Base-by-base conservation (phyloP, 139 green algal species). In the Asterochloris erici region DNA sequence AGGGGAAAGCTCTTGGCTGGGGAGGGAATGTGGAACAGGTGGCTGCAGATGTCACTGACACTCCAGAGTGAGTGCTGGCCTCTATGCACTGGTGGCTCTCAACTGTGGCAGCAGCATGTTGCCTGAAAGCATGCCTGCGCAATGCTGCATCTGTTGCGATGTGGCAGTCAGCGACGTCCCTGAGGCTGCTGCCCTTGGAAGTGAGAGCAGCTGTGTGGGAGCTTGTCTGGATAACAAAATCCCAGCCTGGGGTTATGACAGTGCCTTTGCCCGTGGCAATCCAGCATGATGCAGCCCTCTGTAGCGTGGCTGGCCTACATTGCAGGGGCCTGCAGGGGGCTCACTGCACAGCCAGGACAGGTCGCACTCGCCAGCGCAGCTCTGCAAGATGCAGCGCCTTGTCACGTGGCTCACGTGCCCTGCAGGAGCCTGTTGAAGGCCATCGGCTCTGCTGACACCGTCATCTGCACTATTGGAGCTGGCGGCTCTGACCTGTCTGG, bases 401-500 rank as follows among this genome's bases (percentile, higher is more conserved):
- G 66, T 26, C 1, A 23, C 2, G 21, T 26, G 66, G 19, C 16
- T 79, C 27, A 27, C n/a, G 17, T 66, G 27, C 17, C 38, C 0
- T 66, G 54, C 86, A 93, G 87, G 27, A 24, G 29, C 26, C 79
- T 93, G 13, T 77, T 74, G 12, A 63, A 66, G 0, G 91, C 89
- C 0, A 90, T 93, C 12, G 85, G 86, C 11, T 84, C 81, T 24
- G 89, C 86, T 10, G 74, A 91, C 24, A 89, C 89, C 13, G 88
- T 94, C 24, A 89, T 94, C 68, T 91, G 87, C 75, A 84, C 88
- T 27, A 92, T 86, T 9, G 91, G 89, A 19, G 88, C 77, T 19
- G 81, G 73, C 16, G 89, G 87, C 26, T 81, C 89, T 64, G 88
- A 88, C 60, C 81, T 85, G 10, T 28, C 63, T 0, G 76, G 82